Base-by-base conservation (phyloP, 345 rosid genomes). In the Cochlearia excelsa region DNA sequence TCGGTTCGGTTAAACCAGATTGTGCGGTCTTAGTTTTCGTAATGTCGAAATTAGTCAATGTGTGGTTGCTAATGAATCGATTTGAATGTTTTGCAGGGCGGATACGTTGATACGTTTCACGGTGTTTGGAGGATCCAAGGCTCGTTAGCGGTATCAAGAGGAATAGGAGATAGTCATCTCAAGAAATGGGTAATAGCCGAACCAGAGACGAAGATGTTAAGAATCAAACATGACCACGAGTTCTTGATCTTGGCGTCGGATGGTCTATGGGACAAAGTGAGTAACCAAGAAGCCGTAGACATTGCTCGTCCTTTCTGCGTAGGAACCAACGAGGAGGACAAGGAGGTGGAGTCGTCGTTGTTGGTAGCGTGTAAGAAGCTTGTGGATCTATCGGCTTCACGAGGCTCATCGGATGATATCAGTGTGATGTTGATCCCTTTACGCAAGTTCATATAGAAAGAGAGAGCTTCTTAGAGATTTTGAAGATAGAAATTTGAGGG, bases 111-210 rank as follows among this genome's bases (percentile, higher is more conserved):
- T 67, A 75, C 80, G 43, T 80, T 68, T 56, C 81, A 29, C 0
- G 88, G 96, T 29, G 80, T 82, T 40, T 91, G 96, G 96, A 84
- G 98, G 54, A 68, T 88, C 38, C 96, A 91, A 7, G 95, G 98
- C 3, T 73, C 84, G 2, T 81, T 91, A 10, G 98, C 92, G 2
- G 95, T 88, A 27, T 81, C 96, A 2, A 80, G 97, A 77, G 86
- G 85, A 33, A 82, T 91, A 9, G 97, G 96, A 48, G 97, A 91
- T 63, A 58, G 59, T 41, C 77, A 79, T 16, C 75, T 85, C 3
- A 91, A 91, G 67, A 77, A 70, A 11, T 91, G 91, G 91, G 98
- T 88, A 34, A 84, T 65, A 29, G 84, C 96, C 0, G 90, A 84
- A 60, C 96, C 96, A 4, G 98, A 88, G 54, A 84, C 95, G 1